Evolutionary conservation across 1,284 basidiomycete species (phyloP), one percentile per base, ranked within the genome.

Genomic region (Tetrapyrgos nigripes): DNA sequence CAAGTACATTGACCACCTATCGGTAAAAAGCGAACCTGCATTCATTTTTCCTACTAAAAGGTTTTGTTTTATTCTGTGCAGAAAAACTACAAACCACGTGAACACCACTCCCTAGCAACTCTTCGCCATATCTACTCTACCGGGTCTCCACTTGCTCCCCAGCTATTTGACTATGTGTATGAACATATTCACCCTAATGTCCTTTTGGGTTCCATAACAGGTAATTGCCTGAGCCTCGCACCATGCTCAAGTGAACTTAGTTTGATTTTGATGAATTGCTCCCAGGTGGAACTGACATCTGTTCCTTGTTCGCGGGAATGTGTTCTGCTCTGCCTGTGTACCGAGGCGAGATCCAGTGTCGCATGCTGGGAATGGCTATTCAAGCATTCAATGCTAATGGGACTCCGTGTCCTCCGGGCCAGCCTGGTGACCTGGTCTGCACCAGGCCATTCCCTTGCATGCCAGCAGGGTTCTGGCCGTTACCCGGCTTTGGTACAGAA

Each of bases 261-360:
- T 28, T 52, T 55, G 50, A 33, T 8, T 33, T 40, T 9, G 19
- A 40, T 40, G 37, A 40, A 40, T 40, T 53, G 43, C 43, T 53
- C 45, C 55, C 66, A 90, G 88, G 89, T 57, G 91, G 91, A 13
- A 94, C 93, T 17, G 93, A 95, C 69, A 93, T 95, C 35, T 94
- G 93, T 73, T 93, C 91, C 31, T 81, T 95, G 26, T 95, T 96
- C 74, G 92, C 91, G 23, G 92, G 92, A 5, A 88, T 94, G 81
- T 91, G 86, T 70, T 85, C 87, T 43, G 83, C 85, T 14, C 78
- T 95, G 37, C 92, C 93, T 4, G 93, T 96, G 1, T 90, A 87
- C 74, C 84, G 89, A 47, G 93, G 93, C 33, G 93, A 96, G 74
- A 88, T 96, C 47, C 94, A 95, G 73, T 89, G 89, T 62, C 83